Base-by-base conservation (phyloP, 176 grass and related monocot species). In the Pontederia paniculata region DNA sequence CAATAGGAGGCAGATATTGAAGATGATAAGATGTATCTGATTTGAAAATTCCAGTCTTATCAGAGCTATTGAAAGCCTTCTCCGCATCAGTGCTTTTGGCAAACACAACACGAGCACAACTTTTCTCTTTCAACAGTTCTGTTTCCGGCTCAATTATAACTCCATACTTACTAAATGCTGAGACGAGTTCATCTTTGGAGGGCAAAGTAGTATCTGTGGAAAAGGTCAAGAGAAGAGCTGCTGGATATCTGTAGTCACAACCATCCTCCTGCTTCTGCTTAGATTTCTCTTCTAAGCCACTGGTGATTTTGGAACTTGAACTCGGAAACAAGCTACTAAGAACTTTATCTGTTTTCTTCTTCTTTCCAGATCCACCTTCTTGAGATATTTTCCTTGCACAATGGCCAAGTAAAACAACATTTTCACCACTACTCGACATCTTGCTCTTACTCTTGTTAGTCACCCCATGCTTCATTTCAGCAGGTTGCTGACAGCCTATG, bases 161-260 rank as follows among this genome's bases (percentile, higher is more conserved):
- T 1, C 74, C 74, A 19, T 45, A 76, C 50, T 76, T 69, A 37
- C 55, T 46, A 44, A 76, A 76, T 12, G 65, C 48, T 6, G 74
- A 66, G 17, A 76, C 17, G 46, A 76, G 74, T 44, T 68, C 74
- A 13, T 55, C 48, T 45, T 53, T 68, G 8, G 74, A 76, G 3
- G 57, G 74, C n/a, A 68, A 14, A 54, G 41, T 23, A 31, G 52
- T 45, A 18, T 45, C 62, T 18, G 73, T 44, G 42, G 49, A n/a
- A 53, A 76, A 76, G 45, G 67, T 76, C 47, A 76, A 50, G 45
- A 69, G 63, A 70, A 76, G 74, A 25, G 74, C 62, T 23, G 54
- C 74, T 9, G 74, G 74, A 20, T 76, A 52, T 21, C 54, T 47
- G 9, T 68, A 59, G 25, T 8, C 51, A 44, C 20, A 41, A 69